Percentiles rank a stretch among this genome's conserved stretches.
Evolutionary conservation across 2,329 filamentous ascomycete species (phyloP).

Genomic region (Akanthomyces lecanii): DNA sequence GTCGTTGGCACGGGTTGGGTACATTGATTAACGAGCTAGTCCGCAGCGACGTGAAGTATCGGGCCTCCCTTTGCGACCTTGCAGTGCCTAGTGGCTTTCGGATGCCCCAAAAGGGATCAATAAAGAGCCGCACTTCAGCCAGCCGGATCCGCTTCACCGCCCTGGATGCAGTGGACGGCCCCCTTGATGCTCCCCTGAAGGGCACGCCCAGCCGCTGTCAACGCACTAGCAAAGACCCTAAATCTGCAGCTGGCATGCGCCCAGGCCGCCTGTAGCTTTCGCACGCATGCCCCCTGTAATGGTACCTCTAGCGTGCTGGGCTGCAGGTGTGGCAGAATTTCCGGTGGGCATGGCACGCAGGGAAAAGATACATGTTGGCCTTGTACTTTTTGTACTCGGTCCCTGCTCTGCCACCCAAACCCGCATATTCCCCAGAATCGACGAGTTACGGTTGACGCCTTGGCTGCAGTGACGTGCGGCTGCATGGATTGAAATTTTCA

Average conservation of each 20-base stretch:
- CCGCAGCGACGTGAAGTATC: background rate
- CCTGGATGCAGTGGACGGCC: background rate
- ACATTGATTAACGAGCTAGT: background rate
- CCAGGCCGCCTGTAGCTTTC: background rate
- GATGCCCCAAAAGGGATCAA: constrained; percentile 17
- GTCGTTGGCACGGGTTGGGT: background rate
- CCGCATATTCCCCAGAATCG: constrained; percentile 17
- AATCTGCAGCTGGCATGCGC: background rate
- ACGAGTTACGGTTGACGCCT: constrained; percentile 10
- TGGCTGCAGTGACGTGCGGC: constrained; percentile 12
- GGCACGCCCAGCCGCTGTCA: constrained; percentile 3
- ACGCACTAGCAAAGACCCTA: background rate
- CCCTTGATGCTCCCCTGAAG: background rate
- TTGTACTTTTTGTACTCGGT: constrained; percentile 15
- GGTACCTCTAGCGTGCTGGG: background rate
- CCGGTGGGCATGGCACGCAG: no score
- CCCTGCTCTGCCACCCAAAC: background rate
- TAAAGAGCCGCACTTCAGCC: constrained; percentile 16
- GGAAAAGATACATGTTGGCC: constrained; percentile 6
- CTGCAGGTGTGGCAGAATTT: constrained; percentile 11
- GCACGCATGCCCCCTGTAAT: no score
- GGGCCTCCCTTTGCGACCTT: background rate
- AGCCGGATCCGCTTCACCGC: constrained; percentile 16
- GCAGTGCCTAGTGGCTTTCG: constrained; percentile 1
- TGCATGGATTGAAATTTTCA: constrained; percentile 17